These are phyloP conservation scores for Leptographium flavum DNA, from an alignment of 2,329 filamentous ascomycete genomes.

Conservation along the genomic window DNA sequence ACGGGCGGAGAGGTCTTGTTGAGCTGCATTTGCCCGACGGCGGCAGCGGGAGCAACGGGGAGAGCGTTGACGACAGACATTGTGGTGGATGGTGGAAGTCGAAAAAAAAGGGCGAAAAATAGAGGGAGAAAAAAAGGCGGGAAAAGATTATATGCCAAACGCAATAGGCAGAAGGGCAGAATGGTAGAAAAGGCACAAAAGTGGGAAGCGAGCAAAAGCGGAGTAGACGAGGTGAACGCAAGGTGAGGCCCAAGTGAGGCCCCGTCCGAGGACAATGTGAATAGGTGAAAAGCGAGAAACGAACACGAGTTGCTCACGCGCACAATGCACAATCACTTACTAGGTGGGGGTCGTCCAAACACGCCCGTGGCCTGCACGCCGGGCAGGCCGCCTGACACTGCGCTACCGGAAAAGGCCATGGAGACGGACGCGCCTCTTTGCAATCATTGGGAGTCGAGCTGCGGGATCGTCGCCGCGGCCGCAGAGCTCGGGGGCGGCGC, in stretches of 20 bases:
- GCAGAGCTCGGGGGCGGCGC: neutral
- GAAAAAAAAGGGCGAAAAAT: too few species aligned
- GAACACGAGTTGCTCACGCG: too few species aligned
- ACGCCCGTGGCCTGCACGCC: neutral
- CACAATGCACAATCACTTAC: neutral
- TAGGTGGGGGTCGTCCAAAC: neutral
- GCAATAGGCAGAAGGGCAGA: neutral
- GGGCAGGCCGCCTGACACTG: constrained; percentile 2
- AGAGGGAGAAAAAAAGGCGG: neutral
- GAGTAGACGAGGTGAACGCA: neutral
- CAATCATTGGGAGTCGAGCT: constrained; percentile 2
- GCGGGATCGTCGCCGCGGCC: neutral
- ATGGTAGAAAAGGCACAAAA: neutral
- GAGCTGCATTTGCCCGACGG: neutral
- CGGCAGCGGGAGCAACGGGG: neutral
- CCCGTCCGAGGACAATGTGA: too few species aligned
- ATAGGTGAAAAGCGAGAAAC: too few species aligned
- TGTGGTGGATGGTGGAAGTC: too few species aligned
- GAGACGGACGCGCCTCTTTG: constrained; percentile 4
- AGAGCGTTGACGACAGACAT: neutral
- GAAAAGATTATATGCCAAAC: neutral
- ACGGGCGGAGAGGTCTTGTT: too few species aligned
- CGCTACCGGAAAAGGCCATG: constrained; percentile 7
- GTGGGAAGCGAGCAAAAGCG: neutral
- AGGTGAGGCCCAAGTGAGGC: neutral